These are phyloP conservation scores for Fusarium burgessii DNA, from an alignment of 2,329 filamentous ascomycete genomes.

Conservation along the genomic window DNA sequence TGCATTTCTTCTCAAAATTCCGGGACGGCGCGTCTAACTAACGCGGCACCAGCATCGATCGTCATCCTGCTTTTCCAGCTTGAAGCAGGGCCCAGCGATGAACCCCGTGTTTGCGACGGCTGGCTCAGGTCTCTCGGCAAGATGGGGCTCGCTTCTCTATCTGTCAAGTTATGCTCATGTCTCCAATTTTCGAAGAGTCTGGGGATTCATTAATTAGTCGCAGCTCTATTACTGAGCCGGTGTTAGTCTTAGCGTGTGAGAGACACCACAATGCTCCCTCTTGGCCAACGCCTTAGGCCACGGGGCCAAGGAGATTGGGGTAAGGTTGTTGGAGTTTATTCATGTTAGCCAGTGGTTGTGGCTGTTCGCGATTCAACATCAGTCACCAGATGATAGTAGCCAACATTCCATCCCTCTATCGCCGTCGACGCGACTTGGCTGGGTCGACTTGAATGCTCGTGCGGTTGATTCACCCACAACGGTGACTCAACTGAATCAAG, in stretches of 20 bases:
- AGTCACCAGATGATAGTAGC: constrained; percentile 30
- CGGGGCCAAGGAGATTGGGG: constrained; percentile 44
- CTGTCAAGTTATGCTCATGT: constrained; percentile 20
- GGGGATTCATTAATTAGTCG: constrained; percentile 38
- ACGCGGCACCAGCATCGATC: constrained; percentile 28
- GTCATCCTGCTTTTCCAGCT: constrained; percentile 37
- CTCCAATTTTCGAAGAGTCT: constrained; percentile 35
- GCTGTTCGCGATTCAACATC: constrained; percentile 31
- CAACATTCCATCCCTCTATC: constrained; percentile 34
- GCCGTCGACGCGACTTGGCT: not conserved
- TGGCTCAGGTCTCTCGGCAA: constrained; percentile 36
- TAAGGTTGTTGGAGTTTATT: constrained; percentile 31
- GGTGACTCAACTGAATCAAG: constrained; percentile 27
- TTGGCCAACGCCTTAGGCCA: constrained; percentile 38
- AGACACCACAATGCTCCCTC: constrained; percentile 14
- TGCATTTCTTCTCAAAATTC: constrained; percentile 12
- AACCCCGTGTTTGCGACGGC: constrained; percentile 44
- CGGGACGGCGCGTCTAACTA: constrained; percentile 22
- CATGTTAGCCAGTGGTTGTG: constrained; percentile 21
- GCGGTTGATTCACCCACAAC: constrained; percentile 20
- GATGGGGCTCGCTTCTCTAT: constrained; percentile 15
- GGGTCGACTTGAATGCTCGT: not conserved
- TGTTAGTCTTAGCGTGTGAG: constrained; percentile 31
- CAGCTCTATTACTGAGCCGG: constrained; percentile 23
- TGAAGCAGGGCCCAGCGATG: constrained; percentile 23